Conservation (phyloP, 805 yeast species). For the Candida anglica region DNA sequence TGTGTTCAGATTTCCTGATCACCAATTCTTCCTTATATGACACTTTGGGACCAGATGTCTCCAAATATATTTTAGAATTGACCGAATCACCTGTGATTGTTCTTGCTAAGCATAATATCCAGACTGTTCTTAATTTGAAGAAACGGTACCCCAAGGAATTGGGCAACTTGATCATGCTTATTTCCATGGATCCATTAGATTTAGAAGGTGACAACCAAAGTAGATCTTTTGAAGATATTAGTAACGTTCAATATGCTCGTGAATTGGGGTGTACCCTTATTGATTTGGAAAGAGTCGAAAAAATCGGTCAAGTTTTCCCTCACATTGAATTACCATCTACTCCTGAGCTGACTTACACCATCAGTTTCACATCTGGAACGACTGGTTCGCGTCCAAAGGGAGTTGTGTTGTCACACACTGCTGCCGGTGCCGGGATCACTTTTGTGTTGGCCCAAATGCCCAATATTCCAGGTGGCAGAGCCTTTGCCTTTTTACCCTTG, state of each 20-base stretch:
- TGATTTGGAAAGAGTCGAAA: constrained; percentile 30
- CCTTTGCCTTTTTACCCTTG: constrained; percentile 48
- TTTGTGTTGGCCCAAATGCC: constrained; percentile 30
- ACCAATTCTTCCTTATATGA: constrained; percentile 18
- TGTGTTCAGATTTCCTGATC: constrained; percentile 13
- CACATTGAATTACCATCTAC: constrained; percentile 40
- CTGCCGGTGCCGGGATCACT: constrained; percentile 44
- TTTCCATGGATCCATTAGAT: constrained; percentile 24
- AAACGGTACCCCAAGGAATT: constrained; percentile 10
- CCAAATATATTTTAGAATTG: constrained; percentile 14
- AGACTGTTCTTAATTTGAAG: constrained; percentile 10
- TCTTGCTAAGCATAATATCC: constrained; percentile 14
- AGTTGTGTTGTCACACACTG: constrained; percentile 51
- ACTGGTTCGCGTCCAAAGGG: constrained; percentile 71
- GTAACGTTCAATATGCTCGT: constrained; percentile 13
- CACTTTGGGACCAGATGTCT: constrained; percentile 15
- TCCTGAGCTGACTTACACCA: constrained; percentile 49
- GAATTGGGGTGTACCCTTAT: constrained; percentile 15
- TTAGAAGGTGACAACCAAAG: constrained; percentile 3
- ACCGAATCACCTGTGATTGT: constrained; percentile 15
- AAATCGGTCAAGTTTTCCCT: constrained; percentile 27
- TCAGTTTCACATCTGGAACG: constrained; percentile 73
- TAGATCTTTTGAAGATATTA: constrained; percentile 1
- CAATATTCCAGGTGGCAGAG: constrained; percentile 13
- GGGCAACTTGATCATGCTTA: constrained; percentile 15